These are phyloP conservation scores for Canavalia gladiata DNA, from an alignment of 306 rosid species.

Conservation along the genomic window DNA sequence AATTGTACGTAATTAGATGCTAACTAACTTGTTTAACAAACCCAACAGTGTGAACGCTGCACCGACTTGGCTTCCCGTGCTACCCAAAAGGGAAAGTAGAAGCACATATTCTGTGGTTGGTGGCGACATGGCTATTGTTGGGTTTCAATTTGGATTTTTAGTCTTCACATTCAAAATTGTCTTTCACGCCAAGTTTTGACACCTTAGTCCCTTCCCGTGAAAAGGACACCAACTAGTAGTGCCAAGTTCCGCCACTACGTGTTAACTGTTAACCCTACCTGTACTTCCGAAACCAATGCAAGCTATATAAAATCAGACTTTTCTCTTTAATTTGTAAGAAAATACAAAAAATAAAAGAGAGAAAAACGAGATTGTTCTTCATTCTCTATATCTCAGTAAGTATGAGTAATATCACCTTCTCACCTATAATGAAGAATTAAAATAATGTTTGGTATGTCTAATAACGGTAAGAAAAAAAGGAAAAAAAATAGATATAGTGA, in stretches of 20 bases:
- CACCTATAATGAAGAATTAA: too few species aligned
- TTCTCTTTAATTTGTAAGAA: neutral
- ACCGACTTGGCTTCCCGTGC: slow-evolving; percentile 25
- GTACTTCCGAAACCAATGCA: neutral
- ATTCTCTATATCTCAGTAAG: too few species aligned
- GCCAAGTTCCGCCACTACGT: too few species aligned
- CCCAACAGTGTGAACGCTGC: neutral
- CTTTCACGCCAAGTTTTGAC: slow-evolving; percentile 50
- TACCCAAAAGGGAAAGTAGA: slow-evolving; percentile 5
- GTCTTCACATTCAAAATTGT: slow-evolving; percentile 21
- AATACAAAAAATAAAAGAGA: too few species aligned
- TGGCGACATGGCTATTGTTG: neutral
- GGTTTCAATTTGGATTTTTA: slow-evolving; percentile 31
- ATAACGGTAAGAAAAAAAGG: too few species aligned
- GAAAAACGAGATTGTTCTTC: too few species aligned
- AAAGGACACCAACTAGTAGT: slow-evolving; percentile 15
- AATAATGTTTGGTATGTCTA: too few species aligned
- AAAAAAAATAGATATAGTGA: too few species aligned
- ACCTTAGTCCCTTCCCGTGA: slow-evolving; percentile 11
- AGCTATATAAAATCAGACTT: neutral
- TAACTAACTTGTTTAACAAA: neutral
- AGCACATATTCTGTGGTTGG: slow-evolving; percentile 11
- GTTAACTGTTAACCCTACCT: neutral
- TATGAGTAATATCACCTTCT: too few species aligned
- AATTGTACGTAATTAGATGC: too few species aligned